Base-by-base conservation (phyloP, 768 basidiomycete species). In the Tephrocybe sp. region DNA sequence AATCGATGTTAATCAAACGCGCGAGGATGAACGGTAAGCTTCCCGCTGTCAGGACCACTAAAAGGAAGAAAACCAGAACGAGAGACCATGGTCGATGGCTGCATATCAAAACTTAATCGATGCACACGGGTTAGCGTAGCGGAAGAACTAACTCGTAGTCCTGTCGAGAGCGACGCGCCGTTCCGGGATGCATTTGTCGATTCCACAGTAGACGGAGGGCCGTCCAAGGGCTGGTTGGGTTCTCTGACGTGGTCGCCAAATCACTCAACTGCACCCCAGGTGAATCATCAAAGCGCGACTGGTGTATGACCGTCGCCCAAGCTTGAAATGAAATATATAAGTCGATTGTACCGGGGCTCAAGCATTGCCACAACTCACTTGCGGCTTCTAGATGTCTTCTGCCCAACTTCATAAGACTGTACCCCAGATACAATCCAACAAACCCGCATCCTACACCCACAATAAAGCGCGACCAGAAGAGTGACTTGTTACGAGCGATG, bases 241-340 rank as follows among this genome's bases (percentile, higher is more conserved):
- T 64, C 8, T 64, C 52, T 0, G 69, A 59, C 18, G 63, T 64
- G 0, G 64, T 60, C 0, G 67, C 70, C 25, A 76, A 54, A 62
- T 74, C 72, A 47, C 60, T 64, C 25, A 76, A 34, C 30, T 64
- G 54, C 11, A 75, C 58, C 12, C 74, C 73, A 7, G 69, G 64
- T 7, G 50, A 49, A 35, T 61, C 53, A 21, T 57, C 31, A 43
- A 60, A 55, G 16, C 60, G 61, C 22, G 72, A 73, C 52, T 70
- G 70, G 38, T 76, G 72, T 12, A 76, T 73, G 9, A 76, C 54
- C 3, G 73, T 76, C 3, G 73, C 73, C 73, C 74, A 76, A 2
- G 70, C 73, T n/a, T 76, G 34, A 46, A 39, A 28, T 47, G 45
- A 22, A 27, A 19, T 15, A 9, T 9, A 37, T 36, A 40, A 19